Base-by-base conservation (phyloP, 1,284 basidiomycete genomes). In the Flammula alnicola region DNA sequence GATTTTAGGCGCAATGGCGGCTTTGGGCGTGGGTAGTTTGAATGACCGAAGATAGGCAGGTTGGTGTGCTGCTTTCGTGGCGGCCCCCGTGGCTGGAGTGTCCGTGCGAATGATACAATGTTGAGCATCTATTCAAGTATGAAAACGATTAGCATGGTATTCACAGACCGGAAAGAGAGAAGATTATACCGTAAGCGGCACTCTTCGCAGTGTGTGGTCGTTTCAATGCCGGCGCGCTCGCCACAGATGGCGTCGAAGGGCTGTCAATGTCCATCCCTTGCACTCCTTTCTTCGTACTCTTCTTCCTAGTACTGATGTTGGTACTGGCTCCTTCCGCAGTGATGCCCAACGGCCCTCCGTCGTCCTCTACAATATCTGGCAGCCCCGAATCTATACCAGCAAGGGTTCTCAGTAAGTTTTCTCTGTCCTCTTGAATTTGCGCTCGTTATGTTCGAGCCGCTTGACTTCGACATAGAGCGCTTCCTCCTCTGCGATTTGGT, bases 401-500 rank as follows among this genome's bases (percentile, higher is more conserved):
- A 12, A 99, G 72, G 0, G 88, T 88, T 17, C 91, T 83, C 55
- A 99, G 78, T 22, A 99, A 80, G 38, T 95, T 93, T 57, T 98
- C 95, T 6, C 97, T 79, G 44, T 99, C 95, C 83, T 82, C 60
- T 89, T 88, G 74, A 97, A 98, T 49, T 81, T 82, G 37, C 88
- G 81, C 67, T 98, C 94, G 59, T 84, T 93, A 70, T 98, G 96
- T 66, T 98, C 95, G 43, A 99, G 80, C 9, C 93, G 84, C 63
- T 96, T 94, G 43, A 97, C 82, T 67, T 99, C 95, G 56, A 98
- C 76, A 71, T 94, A 99, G 0, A 99, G 78, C 3, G 94, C 92
- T 62, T 98, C 95, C 75, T 99, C 97, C 65, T 99, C 96, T 7
- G 88, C 87, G 33, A 98, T 86, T 70, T 98, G 93, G 45, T 91